These are phyloP conservation scores for Lipomyces starkeyi DNA, from an alignment of 805 yeast genomes.

Conservation along the genomic window DNA sequence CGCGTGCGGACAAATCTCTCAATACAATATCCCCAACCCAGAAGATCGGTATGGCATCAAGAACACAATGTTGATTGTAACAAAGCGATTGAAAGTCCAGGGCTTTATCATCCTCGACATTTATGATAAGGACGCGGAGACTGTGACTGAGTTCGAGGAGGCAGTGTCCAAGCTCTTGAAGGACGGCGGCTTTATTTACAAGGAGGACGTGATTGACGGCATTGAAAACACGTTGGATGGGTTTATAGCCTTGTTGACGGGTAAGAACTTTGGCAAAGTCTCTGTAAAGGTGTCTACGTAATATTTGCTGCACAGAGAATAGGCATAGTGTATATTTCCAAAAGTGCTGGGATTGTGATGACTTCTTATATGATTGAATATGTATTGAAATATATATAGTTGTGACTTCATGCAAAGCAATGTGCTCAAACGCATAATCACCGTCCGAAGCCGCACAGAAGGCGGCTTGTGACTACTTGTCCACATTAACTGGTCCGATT, in stretches of 20 bases:
- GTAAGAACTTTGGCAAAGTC: conserved; percentile 39
- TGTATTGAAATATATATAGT: too few species aligned
- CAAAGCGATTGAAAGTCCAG: conserved; percentile 56
- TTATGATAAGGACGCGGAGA: conserved; percentile 33
- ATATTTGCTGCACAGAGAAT: neutral
- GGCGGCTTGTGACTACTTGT: too few species aligned
- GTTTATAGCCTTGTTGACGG: conserved; percentile 35
- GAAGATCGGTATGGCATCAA: conserved; percentile 47
- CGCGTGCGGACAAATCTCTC: conserved; percentile 70
- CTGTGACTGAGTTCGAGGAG: conserved; percentile 40
- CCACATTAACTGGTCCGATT: too few species aligned
- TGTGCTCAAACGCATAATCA: too few species aligned
- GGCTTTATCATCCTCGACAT: conserved; percentile 62
- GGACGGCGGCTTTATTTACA: conserved; percentile 29
- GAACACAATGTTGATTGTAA: conserved; percentile 54
- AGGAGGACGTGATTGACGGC: conserved; percentile 35
- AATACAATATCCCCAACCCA: conserved; percentile 54
- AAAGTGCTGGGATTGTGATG: neutral
- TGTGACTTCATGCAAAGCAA: too few species aligned
- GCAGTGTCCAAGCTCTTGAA: conserved; percentile 16
- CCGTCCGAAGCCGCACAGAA: too few species aligned
- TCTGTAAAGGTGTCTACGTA: conserved; percentile 31
- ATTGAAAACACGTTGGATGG: conserved; percentile 32
- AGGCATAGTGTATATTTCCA: neutral
- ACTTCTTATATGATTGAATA: neutral